Evolutionary conservation across 2,329 filamentous ascomycete species (phyloP).

Genomic region (Fusarium aywerte): DNA sequence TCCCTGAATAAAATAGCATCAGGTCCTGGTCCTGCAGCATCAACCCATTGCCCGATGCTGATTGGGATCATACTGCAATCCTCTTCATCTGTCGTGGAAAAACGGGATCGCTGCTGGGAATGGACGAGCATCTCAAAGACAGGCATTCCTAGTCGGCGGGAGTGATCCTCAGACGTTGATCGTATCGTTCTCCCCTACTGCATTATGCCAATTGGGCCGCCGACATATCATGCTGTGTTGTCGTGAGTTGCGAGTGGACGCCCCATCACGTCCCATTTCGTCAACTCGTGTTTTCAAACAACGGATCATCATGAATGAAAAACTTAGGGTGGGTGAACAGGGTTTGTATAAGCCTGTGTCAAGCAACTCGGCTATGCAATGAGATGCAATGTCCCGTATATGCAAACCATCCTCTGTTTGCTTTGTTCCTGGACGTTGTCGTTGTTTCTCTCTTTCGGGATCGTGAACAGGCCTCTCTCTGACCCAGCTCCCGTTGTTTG

Average conservation of each 20-base stretch:
- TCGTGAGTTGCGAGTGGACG: conserved; percentile 41
- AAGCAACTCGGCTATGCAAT: conserved; percentile 12
- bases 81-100: conserved; percentile 43
- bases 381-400: neutral
- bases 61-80: conserved; percentile 40
- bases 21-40: conserved; percentile 3
- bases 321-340: conserved; percentile 16
- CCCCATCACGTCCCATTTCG: conserved; percentile 35
- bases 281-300: conserved; percentile 24
- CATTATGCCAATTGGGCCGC: conserved; percentile 33
- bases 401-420: conserved; percentile 11
- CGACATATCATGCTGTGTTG: conserved; percentile 36
- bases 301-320: conserved; percentile 21
- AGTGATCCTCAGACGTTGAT: conserved; percentile 38
- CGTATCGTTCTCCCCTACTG: conserved; percentile 37
- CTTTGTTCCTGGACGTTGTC: conserved; percentile 31
- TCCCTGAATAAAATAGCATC: conserved; percentile 22
- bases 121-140: conserved; percentile 29
- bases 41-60: conserved; percentile 23
- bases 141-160: conserved; percentile 41
- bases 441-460: conserved; percentile 42
- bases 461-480: conserved; percentile 46
- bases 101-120: conserved; percentile 24
- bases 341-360: conserved; percentile 27
- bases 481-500: conserved; percentile 38